Evolutionary conservation across 352 stramenopile genomes (phyloP), one percentile per base, ranked within the genome.

Genomic region (Globisporangium spiculum): DNA sequence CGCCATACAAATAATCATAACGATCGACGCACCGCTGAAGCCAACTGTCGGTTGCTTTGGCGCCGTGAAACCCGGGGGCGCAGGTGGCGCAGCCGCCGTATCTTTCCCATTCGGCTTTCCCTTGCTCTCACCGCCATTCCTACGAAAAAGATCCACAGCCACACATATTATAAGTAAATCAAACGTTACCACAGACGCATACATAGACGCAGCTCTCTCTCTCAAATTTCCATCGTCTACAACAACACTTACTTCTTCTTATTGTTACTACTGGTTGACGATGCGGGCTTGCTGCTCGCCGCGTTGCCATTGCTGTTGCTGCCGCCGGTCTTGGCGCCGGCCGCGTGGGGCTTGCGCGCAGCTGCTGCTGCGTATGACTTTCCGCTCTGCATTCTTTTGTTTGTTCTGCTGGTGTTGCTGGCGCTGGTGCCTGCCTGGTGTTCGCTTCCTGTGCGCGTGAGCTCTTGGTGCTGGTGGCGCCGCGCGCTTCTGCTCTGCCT

Each of bases 181-280:
- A 20, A 41, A 16, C 36, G 12, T 10, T 44, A 44, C 8, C 36
- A 4, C 8, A 41, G 1, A 18, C 38, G 12, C 38, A 46, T 46
- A 16, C 38, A 48, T 20, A 48, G 14, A 46, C 0, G 4, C 38
- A 48, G 38, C 14, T 48, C 14, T 32, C 38, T 48, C 38, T 46
- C 38, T 48, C 38, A 48, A 48, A 14, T 14, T 4, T 48, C 38
- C 38, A 20, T n/a, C 38, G 38, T n/a, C 38, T 48, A 18, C 38
- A 20, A 9, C 53, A 70, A 10, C 53, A 70, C 68, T 34, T 57
- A 74, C 67, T 84, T 84, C 60, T 84, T 84, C 68, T 84, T 84
- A 67, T 56, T 63, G 63, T 22, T 61, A 26, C 38, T 48, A 14
- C 38, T 48, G 38, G 38, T 20, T 6, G 30, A 14, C 3, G 58